Evolutionary conservation across 192 early-diverging fungal species (phyloP).

Genomic region (Coemansia sp.): DNA sequence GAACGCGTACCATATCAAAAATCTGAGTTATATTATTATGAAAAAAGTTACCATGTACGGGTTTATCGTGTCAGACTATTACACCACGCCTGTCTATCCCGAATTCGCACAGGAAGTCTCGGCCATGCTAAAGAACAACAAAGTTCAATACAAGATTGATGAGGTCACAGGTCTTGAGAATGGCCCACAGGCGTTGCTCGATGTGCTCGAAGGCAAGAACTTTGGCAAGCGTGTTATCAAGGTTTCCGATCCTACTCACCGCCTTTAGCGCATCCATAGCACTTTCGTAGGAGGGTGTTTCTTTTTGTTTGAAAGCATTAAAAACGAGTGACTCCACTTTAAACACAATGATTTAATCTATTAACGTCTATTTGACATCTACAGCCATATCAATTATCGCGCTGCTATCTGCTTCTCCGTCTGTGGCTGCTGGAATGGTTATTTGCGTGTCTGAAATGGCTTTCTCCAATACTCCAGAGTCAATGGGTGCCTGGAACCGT

Average conservation of each 20-base stretch:
- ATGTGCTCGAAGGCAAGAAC: constrained; percentile 65
- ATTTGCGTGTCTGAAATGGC: constrained; percentile 16
- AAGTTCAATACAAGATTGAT: constrained; percentile 62
- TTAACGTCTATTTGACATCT: too few species aligned
- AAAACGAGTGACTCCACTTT: not conserved
- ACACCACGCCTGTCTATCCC: constrained; percentile 36
- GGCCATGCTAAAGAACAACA: constrained; percentile 59
- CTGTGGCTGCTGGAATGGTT: not conserved
- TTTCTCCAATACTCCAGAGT: constrained; percentile 16
- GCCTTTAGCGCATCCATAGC: constrained; percentile 11
- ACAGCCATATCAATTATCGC: too few species aligned
- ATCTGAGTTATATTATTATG: constrained; percentile 56
- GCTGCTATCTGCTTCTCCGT: not conserved
- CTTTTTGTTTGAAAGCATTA: too few species aligned
- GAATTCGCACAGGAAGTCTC: constrained; percentile 63
- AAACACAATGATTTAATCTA: too few species aligned
- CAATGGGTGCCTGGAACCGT: constrained; percentile 64
- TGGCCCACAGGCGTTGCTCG: constrained; percentile 62
- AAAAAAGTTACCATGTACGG: constrained; percentile 66
- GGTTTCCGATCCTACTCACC: constrained; percentile 13
- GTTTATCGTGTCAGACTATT: constrained; percentile 64
- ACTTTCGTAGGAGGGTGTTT: not conserved
- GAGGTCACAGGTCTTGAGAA: constrained; percentile 67
- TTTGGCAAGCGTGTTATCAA: constrained; percentile 70
- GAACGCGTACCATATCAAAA: constrained; percentile 59